Evolutionary conservation across 2,329 filamentous ascomycete species (phyloP), one percentile per base, ranked within the genome.

Genomic region (Sarocladiaceae sp.): DNA sequence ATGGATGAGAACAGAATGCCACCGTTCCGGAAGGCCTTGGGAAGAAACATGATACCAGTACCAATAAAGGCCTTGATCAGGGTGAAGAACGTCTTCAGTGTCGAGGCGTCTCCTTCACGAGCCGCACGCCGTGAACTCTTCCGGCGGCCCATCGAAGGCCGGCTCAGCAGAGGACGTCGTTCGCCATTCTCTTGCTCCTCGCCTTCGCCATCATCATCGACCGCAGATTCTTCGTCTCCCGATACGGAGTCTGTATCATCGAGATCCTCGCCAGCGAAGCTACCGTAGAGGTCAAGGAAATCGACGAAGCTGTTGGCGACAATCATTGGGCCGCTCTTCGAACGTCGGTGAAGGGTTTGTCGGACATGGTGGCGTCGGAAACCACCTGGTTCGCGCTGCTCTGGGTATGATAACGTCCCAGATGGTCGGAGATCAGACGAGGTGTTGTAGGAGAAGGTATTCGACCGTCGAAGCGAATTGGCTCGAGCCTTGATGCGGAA

Each of bases 41-140:
- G 87, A 40, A 91, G 66, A 62, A 91, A 91, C 83, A 91, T 89
- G 65, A 91, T 90, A 55, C 87, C 87, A 0, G 87, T 91, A 46
- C 87, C 87, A 52, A 91, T 80, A 60, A 91, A 91, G 1, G 87
- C 87, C 66, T 91, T 91, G 50, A 91, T 72, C 10, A 90, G 73
- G 0, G 87, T 91, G 65, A 90, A 90, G 68, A 91, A 91, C 0
- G 87, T 85, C 70, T 88, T 87, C 35, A 78, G 69, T n/a, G 80
- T 85, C 50, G 79, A 78, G 2, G 87, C 85, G 60, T 87, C 83
- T 18, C 84, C 85, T 31, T 78, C 71, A 39, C 64, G 62, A 11
- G 57, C 55, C 66, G 72, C 42, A 47, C 63, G 59, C 20, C 76
- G 69, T 1, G 80, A 76, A 58, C 73, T 81, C 62, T 72, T 78